Percentiles rank a stretch among this genome's conserved stretches.
These are phyloP conservation scores for Torulaspora indica DNA, from an alignment of 805 yeast species.

Conservation along the genomic window DNA sequence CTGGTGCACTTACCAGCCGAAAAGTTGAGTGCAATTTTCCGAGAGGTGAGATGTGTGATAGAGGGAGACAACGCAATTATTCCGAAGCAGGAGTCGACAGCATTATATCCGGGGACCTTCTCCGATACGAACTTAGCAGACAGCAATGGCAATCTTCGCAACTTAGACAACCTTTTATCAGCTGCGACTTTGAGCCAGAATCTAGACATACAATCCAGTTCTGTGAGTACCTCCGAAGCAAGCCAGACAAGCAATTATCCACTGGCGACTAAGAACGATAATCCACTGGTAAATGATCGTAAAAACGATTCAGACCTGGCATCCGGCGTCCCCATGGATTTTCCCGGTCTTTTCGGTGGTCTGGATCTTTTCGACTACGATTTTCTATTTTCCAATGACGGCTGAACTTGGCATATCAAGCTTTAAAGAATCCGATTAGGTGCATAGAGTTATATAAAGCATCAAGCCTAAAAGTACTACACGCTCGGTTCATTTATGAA, in stretches of 20 bases:
- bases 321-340: slow-evolving; percentile 10
- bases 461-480: background rate
- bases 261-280: background rate
- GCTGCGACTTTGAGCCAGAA: slow-evolving; percentile 19
- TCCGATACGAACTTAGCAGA: background rate
- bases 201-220: slow-evolving; percentile 8
- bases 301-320: slow-evolving; percentile 5
- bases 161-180: slow-evolving; percentile 19
- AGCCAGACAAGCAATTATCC: background rate
- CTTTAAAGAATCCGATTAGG: background rate
- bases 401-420: too few species aligned
- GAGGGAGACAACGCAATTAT: background rate
- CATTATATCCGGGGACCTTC: background rate
- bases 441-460: background rate
- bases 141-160: slow-evolving; percentile 9
- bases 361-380: slow-evolving; percentile 33
- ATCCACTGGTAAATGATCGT: background rate
- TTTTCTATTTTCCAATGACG: slow-evolving; percentile 26
- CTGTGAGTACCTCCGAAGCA: background rate
- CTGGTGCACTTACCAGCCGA: slow-evolving; percentile 12
- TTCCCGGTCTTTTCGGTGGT: slow-evolving; percentile 28
- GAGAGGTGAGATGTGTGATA: slow-evolving; percentile 2
- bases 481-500: background rate
- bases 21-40: slow-evolving; percentile 9
- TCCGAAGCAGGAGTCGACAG: background rate